Conservation (phyloP, 2,329 filamentous ascomycete genomes). For the Sordariomycetes sp. region DNA sequence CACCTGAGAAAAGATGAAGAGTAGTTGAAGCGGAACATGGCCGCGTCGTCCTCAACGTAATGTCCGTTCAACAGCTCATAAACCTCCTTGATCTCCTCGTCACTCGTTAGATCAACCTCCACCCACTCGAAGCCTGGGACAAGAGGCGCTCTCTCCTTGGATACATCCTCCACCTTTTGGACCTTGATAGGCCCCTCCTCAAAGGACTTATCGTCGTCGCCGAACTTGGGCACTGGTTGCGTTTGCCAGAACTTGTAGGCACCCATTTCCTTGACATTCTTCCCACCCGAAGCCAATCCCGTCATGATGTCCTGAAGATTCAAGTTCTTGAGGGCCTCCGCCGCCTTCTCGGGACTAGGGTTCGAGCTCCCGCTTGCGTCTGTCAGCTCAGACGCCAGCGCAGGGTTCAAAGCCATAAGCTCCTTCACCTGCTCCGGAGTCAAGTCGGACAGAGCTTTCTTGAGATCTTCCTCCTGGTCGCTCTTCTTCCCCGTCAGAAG, state of each 20-base stretch:
- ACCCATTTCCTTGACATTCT: slow-evolving; percentile 93
- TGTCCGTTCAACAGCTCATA: slow-evolving; percentile 87
- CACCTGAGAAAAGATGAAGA: slow-evolving; percentile 82
- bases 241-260: slow-evolving; percentile 99
- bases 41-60: slow-evolving; percentile 95
- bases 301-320: slow-evolving; percentile 66
- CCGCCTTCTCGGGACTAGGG: slow-evolving; percentile 30
- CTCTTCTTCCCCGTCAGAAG: slow-evolving; percentile 25
- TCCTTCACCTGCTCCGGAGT: slow-evolving; percentile 51
- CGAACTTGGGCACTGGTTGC: slow-evolving; percentile 86
- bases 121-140: slow-evolving; percentile 89
- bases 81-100: slow-evolving; percentile 75
- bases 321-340: slow-evolving; percentile 50
- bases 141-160: slow-evolving; percentile 67
- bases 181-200: slow-evolving; percentile 78
- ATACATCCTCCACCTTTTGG: slow-evolving; percentile 69
- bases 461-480: slow-evolving; percentile 28
- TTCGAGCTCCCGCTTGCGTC: slow-evolving; percentile 24
- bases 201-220: slow-evolving; percentile 42
- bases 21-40: slow-evolving; percentile 97
- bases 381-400: slow-evolving; percentile 51
- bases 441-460: slow-evolving; percentile 43
- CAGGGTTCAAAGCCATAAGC: slow-evolving; percentile 64
- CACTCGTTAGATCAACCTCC: slow-evolving; percentile 73
- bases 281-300: slow-evolving; percentile 65